phyloP scores from a whole-genome alignment of 2,329 filamentous ascomycete genomes.

The Cladophialophora psammophila region DNA sequence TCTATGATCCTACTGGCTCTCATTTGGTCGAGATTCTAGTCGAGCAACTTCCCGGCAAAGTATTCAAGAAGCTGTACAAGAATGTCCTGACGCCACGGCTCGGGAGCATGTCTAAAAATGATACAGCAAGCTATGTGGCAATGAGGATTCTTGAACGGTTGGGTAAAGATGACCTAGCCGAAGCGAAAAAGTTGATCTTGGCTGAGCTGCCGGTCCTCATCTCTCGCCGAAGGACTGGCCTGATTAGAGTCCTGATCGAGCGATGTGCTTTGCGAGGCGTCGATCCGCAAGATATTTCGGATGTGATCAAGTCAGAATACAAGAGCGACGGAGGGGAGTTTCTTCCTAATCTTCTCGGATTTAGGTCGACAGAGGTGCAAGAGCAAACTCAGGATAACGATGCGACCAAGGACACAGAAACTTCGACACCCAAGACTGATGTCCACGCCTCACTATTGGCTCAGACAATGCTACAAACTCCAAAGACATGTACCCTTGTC shows the following conservation, averaged over 20 bases:
- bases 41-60: constrained; percentile 78
- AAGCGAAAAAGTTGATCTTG: constrained; percentile 73
- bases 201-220: constrained; percentile 77
- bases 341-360: constrained; percentile 66
- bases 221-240: constrained; percentile 75
- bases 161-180: constrained; percentile 82
- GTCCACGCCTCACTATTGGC: constrained; percentile 84
- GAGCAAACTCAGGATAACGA: constrained; percentile 58
- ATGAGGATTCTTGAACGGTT: constrained; percentile 82
- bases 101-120: constrained; percentile 82
- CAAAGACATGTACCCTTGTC: constrained; percentile 74
- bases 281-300: constrained; percentile 63
- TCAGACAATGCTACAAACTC: constrained; percentile 77
- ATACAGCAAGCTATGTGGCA: constrained; percentile 87
- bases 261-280: constrained; percentile 74
- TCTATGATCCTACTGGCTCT: constrained; percentile 91
- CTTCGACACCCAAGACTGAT: constrained; percentile 35
- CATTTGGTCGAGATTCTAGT: constrained; percentile 88
- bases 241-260: constrained; percentile 83
- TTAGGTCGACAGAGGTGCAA: constrained; percentile 50
- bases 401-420: constrained; percentile 55
- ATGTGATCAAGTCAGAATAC: constrained; percentile 65
- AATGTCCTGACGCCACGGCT: constrained; percentile 82
- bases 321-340: constrained; percentile 58
- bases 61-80: constrained; percentile 87